Base-by-base conservation (phyloP, 179 eudicot species). In the Sideroxylon spinosum region DNA sequence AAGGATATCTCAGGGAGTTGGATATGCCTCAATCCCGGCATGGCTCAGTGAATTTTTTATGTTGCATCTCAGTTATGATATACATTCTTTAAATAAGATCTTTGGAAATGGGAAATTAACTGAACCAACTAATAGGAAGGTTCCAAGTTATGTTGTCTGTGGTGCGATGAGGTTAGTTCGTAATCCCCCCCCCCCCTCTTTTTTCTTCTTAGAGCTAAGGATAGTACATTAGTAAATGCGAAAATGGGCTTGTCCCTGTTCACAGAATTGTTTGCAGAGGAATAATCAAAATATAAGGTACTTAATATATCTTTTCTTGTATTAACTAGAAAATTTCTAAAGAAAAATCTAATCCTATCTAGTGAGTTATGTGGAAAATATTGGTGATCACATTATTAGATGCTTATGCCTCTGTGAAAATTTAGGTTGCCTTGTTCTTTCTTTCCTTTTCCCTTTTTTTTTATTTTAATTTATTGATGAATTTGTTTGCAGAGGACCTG, bases 401-500 rank as follows among this genome's bases (percentile, higher is more conserved):
- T 64, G 71, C 23, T 62, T 25, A 0, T 44, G 78, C 59, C 12
- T 22, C 2, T 68, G 22, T 23, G 46, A 1, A 22, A 63, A 62
- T 25, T 6, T 7, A 59, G 32, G 55, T 62, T 52, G 6, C 16
- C 32, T 8, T 14, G 17, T 46, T 4, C 20, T 2, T 52, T 50
- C n/a, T 61, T 4, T n/a, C 7, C 48, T 9, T 4, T 44, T 22
- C 26, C 3, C 6, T 28, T 14, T 20, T 10, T 53, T 17, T 77
- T 57, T 11, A 37, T 14, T 74, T 60, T 63, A 16, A 60, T 66
- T 23, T 55, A 25, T 46, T 60, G 1, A 20, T 44, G 46, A 68
- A 60, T 17, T 77, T 17, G 55, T 22, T 76, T 81, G 85, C 91
- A 94, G 98, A 88, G 29, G 96, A 92, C 56, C 84, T 87, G n/a